phyloP scores from a whole-genome alignment of 129 eudicot species.

The Centrapalus pauciflorus region DNA sequence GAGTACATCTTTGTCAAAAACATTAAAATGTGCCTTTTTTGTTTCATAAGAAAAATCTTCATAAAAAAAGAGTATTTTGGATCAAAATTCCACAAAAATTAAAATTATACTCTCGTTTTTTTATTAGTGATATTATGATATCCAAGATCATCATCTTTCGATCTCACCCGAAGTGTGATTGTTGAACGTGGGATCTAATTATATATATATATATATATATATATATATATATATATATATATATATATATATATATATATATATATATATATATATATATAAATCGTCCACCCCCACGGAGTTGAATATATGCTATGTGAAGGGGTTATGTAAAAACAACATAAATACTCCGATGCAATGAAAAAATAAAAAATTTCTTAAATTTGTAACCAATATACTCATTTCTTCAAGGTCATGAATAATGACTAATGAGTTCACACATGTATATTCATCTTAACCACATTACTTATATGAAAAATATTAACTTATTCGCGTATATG shows the following conservation, averaged over 20 bases:
- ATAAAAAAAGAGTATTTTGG: background rate
- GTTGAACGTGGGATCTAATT: constrained; percentile 5
- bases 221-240: too few relatives aligned
- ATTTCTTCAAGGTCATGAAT: background rate
- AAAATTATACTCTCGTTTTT: background rate
- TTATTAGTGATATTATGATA: background rate
- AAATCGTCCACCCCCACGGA: background rate
- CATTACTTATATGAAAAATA: too few relatives aligned
- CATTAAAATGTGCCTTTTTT: background rate
- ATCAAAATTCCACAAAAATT: background rate
- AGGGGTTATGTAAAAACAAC: background rate
- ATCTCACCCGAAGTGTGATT: background rate
- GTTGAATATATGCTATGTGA: background rate
- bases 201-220: too few relatives aligned
- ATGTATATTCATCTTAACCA: too few relatives aligned
- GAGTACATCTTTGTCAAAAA: background rate
- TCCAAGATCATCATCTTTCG: constrained; percentile 1
- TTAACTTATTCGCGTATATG: too few relatives aligned
- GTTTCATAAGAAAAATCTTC: background rate
- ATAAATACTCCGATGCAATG: background rate
- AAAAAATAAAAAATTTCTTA: background rate
- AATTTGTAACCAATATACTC: background rate
- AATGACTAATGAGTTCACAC: too few relatives aligned
- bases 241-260: too few relatives aligned
- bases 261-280: too few relatives aligned